These are phyloP conservation scores for Microstegium vimineum DNA, from an alignment of 176 grass and related monocot genomes.

Conservation along the genomic window DNA sequence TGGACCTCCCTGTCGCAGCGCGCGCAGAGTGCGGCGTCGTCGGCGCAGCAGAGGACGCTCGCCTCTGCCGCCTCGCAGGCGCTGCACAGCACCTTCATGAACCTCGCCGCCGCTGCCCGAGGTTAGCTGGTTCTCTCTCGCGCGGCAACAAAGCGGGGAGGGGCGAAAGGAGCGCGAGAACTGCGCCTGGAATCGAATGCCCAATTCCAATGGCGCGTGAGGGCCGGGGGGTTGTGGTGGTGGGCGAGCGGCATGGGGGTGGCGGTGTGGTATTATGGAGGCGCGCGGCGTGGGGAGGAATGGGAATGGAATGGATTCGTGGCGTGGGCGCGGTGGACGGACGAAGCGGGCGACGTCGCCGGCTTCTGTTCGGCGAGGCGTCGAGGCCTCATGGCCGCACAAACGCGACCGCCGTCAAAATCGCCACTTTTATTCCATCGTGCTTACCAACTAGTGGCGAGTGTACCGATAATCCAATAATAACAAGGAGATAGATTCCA, in stretches of 20 bases:
- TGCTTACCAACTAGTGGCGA: not conserved
- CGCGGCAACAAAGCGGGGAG: not conserved
- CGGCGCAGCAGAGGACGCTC: slow-evolving; percentile 77
- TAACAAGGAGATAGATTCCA: not conserved
- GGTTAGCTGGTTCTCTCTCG: not conserved
- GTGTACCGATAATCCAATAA: not conserved
- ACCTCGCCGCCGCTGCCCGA: not conserved
- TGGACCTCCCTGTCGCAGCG: slow-evolving; percentile 73
- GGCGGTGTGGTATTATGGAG: slow-evolving; percentile 37
- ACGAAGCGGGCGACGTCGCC: slow-evolving; percentile 39
- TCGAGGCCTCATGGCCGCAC: slow-evolving; percentile 28
- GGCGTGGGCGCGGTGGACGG: slow-evolving; percentile 36
- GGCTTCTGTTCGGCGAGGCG: slow-evolving; percentile 22
- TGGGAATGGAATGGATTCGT: slow-evolving; percentile 49
- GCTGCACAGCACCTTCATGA: slow-evolving; percentile 87
- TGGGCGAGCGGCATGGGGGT: not conserved
- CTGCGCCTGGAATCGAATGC: not conserved
- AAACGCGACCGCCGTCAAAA: not conserved
- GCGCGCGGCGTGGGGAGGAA: slow-evolving; percentile 14
- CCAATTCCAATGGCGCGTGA: not conserved
- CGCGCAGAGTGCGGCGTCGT: slow-evolving; percentile 73
- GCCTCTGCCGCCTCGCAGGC: slow-evolving; percentile 85
- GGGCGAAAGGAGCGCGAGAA: not conserved
- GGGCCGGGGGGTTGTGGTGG: not conserved
- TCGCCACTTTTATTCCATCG: not conserved